Conservation (phyloP, 768 basidiomycete genomes). For the Boletus pseudo-olivaceus region DNA sequence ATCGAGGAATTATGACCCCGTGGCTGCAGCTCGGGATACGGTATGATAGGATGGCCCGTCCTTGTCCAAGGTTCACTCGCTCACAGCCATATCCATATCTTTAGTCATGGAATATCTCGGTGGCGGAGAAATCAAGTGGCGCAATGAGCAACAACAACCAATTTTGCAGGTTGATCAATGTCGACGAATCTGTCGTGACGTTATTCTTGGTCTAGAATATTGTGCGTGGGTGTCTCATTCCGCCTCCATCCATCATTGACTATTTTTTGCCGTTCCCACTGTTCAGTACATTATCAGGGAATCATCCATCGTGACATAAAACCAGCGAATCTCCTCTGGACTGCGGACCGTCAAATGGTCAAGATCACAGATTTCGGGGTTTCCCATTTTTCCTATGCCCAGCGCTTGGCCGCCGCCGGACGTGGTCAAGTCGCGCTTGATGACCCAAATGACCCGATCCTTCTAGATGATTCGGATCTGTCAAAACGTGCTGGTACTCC, state of each 20-base stretch:
- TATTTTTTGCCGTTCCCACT: not conserved
- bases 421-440: slow-evolving; percentile 35
- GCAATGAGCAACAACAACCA: slow-evolving; percentile 58
- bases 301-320: slow-evolving; percentile 99
- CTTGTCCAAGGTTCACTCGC: slow-evolving; percentile 8
- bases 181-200: slow-evolving; percentile 85
- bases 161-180: slow-evolving; percentile 81
- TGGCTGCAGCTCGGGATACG: slow-evolving; percentile 31
- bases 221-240: slow-evolving; percentile 50
- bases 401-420: slow-evolving; percentile 67
- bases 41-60: slow-evolving; percentile 26
- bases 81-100: slow-evolving; percentile 16
- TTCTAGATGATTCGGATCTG: slow-evolving; percentile 81
- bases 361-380: slow-evolving; percentile 99
- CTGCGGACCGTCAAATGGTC: slow-evolving; percentile 78
- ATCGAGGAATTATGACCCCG: slow-evolving; percentile 30
- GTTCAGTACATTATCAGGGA: slow-evolving; percentile 88
- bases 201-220: slow-evolving; percentile 92
- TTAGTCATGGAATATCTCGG: slow-evolving; percentile 95
- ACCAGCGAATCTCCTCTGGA: slow-evolving; percentile 94
- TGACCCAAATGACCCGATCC: slow-evolving; percentile 55
- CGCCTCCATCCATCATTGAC: slow-evolving; percentile 5
- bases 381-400: slow-evolving; percentile 91
- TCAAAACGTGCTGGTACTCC: slow-evolving; percentile 93
- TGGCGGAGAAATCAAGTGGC: slow-evolving; percentile 95